A percentile compares a stretch with the other conserved stretches of the same genome.
Conservation (phyloP, 2,329 filamentous ascomycete species). For the Xylariaceae sp. region DNA sequence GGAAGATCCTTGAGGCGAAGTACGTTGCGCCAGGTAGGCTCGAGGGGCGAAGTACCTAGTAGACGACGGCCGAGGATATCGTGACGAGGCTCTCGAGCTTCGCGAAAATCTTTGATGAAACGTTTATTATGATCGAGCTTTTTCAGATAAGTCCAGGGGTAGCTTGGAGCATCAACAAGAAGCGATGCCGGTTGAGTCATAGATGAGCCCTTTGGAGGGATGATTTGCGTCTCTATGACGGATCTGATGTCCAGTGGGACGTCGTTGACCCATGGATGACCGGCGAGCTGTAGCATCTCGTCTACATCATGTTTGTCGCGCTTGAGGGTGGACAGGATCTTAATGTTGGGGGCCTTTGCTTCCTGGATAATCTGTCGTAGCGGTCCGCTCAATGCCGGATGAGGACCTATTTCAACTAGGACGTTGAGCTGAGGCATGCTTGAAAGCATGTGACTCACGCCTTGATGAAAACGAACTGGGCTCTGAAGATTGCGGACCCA, state of each 20-base stretch:
- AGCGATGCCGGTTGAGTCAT: neutral
- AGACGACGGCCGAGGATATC: conserved; percentile 3
- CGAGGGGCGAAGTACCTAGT: neutral
- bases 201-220: neutral
- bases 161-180: conserved; percentile 1
- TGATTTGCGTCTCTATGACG: neutral
- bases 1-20: conserved; percentile 2
- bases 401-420: conserved; percentile 2
- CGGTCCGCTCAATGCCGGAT: neutral
- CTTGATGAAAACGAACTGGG: neutral
- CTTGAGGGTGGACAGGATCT: conserved; percentile 1
- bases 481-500: neutral
- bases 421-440: neutral
- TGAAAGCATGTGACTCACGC: neutral
- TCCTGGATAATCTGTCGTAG: neutral
- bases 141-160: conserved; percentile 1
- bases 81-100: neutral
- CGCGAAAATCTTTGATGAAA: neutral
- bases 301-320: neutral
- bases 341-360: neutral
- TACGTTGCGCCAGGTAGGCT: conserved; percentile 3
- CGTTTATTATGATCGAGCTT: neutral
- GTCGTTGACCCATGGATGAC: neutral
- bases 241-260: neutral
- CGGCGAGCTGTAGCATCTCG: conserved; percentile 2